Conservation (phyloP, 2,329 filamentous ascomycete species). For the Sporothrix schenckii region DNA sequence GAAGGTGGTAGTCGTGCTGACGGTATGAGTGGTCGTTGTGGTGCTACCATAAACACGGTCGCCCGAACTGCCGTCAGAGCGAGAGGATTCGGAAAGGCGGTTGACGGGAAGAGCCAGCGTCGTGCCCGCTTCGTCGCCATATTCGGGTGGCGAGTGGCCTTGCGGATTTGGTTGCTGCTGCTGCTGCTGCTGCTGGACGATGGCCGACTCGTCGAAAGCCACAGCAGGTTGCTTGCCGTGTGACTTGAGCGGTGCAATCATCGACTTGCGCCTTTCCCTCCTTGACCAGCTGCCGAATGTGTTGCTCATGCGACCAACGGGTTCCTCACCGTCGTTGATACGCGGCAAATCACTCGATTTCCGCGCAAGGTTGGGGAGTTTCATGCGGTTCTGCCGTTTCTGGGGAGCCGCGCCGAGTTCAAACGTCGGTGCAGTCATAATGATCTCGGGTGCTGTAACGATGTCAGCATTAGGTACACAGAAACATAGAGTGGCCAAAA, state of each 20-base stretch:
- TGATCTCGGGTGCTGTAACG: slow-evolving; percentile 68
- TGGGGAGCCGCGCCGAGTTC: slow-evolving; percentile 55
- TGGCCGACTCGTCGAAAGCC: slow-evolving; percentile 64
- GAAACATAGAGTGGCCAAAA: background rate
- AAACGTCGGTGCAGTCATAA: slow-evolving; percentile 86
- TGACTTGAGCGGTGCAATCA: slow-evolving; percentile 46
- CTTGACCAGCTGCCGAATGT: slow-evolving; percentile 40
- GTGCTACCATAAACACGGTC: slow-evolving; percentile 63
- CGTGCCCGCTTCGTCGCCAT: slow-evolving; percentile 60
- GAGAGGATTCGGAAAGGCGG: slow-evolving; percentile 81
- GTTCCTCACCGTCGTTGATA: slow-evolving; percentile 41
- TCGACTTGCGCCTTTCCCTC: slow-evolving; percentile 50
- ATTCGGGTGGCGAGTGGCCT: slow-evolving; percentile 50
- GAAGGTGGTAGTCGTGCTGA: slow-evolving; percentile 69
- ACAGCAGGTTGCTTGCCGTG: slow-evolving; percentile 49
- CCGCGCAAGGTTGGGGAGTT: slow-evolving; percentile 56
- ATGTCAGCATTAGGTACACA: background rate
- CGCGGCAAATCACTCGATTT: slow-evolving; percentile 56
- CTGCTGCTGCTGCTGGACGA: slow-evolving; percentile 39
- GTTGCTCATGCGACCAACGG: slow-evolving; percentile 30
- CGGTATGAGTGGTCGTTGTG: slow-evolving; percentile 63
- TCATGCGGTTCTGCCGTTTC: slow-evolving; percentile 61
- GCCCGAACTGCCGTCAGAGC: slow-evolving; percentile 80
- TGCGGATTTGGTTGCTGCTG: background rate
- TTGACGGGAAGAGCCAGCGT: slow-evolving; percentile 65